Percentiles rank a stretch among this genome's conserved stretches.
phyloP scores from a whole-genome alignment of 306 rosid species.

The Acacia melanoxylon region DNA sequence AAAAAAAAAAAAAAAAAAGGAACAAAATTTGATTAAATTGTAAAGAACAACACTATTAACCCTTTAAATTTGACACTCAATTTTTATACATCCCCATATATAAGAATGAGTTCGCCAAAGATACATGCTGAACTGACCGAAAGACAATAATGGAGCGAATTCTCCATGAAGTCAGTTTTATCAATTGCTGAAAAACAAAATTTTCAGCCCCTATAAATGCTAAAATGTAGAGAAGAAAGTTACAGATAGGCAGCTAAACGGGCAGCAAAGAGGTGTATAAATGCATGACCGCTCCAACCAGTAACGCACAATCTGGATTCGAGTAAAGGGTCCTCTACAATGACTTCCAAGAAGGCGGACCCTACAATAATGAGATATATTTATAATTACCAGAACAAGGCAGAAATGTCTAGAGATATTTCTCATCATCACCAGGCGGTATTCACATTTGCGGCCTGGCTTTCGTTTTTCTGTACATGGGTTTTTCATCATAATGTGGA shows the following conservation, averaged over 20 bases:
- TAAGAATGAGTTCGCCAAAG: background rate
- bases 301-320: constrained; percentile 15
- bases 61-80: too few species aligned
- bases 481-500: constrained; percentile 29
- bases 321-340: constrained; percentile 8
- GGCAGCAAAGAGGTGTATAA: background rate
- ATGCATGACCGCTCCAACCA: constrained; percentile 11
- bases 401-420: constrained; percentile 29
- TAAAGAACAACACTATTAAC: too few species aligned
- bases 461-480: constrained; percentile 63
- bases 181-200: background rate
- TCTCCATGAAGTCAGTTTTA: background rate
- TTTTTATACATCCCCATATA: too few species aligned
- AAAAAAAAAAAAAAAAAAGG: too few species aligned
- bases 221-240: background rate
- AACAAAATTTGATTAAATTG: too few species aligned
- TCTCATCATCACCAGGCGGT: constrained; percentile 70
- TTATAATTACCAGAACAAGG: constrained; percentile 26
- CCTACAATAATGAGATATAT: constrained; percentile 26
- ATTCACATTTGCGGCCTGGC: constrained; percentile 67
- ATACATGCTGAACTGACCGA: background rate
- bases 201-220: background rate
- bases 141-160: background rate
- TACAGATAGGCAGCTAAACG: background rate
- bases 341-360: constrained; percentile 16